phyloP scores from a whole-genome alignment of 2,329 filamentous ascomycete species.

The Phialemonium atrogriseum region DNA sequence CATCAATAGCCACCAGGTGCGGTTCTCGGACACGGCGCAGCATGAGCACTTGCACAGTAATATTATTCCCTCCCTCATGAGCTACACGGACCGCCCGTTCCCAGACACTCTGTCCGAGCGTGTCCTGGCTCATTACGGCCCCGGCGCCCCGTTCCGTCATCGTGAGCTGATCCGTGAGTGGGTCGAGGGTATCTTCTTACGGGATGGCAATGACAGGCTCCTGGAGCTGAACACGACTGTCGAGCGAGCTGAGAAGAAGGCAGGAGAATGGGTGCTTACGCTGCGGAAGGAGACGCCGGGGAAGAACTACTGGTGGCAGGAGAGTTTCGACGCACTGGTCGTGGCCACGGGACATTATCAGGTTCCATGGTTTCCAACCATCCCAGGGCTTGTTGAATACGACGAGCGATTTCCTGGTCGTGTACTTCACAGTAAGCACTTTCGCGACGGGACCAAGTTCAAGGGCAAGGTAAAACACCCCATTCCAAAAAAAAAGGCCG shows the following conservation, averaged over 20 bases:
- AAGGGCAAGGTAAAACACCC: conserved; percentile 43
- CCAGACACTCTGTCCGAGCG: conserved; percentile 29
- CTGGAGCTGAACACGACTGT: conserved; percentile 52
- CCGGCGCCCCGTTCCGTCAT: conserved; percentile 52
- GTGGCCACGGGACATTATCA: conserved; percentile 54
- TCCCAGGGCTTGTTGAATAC: conserved; percentile 39
- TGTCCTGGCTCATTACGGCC: conserved; percentile 40
- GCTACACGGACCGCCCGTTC: conserved; percentile 46
- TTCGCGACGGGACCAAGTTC: conserved; percentile 35
- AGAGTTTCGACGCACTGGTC: conserved; percentile 53
- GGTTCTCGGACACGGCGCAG: conserved; percentile 43
- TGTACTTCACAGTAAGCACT: conserved; percentile 48
- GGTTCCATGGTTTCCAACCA: conserved; percentile 45
- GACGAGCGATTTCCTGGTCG: conserved; percentile 36
- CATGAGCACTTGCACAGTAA: conserved; percentile 54
- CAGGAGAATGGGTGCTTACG: conserved; percentile 42
- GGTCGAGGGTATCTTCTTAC: conserved; percentile 40
- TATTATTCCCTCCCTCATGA: conserved; percentile 48
- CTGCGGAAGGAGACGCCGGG: conserved; percentile 32
- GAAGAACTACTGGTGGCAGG: conserved; percentile 53
- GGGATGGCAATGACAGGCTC: conserved; percentile 43
- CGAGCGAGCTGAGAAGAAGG: conserved; percentile 45
- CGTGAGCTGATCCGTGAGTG: conserved; percentile 50
- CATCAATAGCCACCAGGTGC: conserved; percentile 38
- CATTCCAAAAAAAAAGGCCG: conserved; percentile 26